Percentiles rank a stretch among this genome's conserved stretches.
Conservation (phyloP, 2,329 filamentous ascomycete species). For the Verticillium albo-atrum region DNA sequence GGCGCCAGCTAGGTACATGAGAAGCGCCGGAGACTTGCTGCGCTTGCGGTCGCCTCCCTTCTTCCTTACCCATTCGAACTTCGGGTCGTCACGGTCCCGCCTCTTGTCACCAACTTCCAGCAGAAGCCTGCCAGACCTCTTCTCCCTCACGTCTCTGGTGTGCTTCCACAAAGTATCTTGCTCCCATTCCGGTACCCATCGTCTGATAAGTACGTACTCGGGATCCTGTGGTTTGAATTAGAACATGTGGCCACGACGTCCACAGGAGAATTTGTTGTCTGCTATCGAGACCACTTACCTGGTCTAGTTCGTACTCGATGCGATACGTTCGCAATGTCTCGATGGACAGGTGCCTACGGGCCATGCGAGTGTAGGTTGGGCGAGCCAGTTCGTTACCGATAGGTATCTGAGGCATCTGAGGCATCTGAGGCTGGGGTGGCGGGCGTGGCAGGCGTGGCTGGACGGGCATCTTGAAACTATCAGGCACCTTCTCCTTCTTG, state of each 20-base stretch:
- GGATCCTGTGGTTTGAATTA: slow-evolving; percentile 43
- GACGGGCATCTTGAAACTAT: slow-evolving; percentile 14
- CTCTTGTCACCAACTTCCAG: slow-evolving; percentile 42
- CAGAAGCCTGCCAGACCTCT: slow-evolving; percentile 34
- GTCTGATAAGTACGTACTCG: slow-evolving; percentile 68
- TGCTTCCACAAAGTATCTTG: slow-evolving; percentile 71
- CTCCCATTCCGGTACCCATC: slow-evolving; percentile 66
- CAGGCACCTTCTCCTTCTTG: slow-evolving; percentile 46
- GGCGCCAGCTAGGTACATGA: slow-evolving; percentile 55
- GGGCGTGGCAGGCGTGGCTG: no score
- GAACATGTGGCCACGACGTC: neutral
- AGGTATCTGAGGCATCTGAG: neutral
- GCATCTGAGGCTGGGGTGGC: neutral
- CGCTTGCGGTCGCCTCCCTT: slow-evolving; percentile 44
- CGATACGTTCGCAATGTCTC: slow-evolving; percentile 53
- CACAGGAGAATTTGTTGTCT: neutral
- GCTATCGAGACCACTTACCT: slow-evolving; percentile 42
- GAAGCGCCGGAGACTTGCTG: slow-evolving; percentile 51
- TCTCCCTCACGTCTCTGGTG: slow-evolving; percentile 60
- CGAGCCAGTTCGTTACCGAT: slow-evolving; percentile 19
- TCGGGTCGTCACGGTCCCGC: slow-evolving; percentile 35
- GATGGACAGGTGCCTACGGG: slow-evolving; percentile 55
- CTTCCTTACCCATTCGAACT: slow-evolving; percentile 55
- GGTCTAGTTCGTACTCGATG: slow-evolving; percentile 54
- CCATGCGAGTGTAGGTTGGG: slow-evolving; percentile 61